Percentiles rank a stretch among this genome's conserved stretches.
Evolutionary conservation across 1,284 basidiomycete species (phyloP).

Genomic region (Cutaneotrichosporon sp.): DNA sequence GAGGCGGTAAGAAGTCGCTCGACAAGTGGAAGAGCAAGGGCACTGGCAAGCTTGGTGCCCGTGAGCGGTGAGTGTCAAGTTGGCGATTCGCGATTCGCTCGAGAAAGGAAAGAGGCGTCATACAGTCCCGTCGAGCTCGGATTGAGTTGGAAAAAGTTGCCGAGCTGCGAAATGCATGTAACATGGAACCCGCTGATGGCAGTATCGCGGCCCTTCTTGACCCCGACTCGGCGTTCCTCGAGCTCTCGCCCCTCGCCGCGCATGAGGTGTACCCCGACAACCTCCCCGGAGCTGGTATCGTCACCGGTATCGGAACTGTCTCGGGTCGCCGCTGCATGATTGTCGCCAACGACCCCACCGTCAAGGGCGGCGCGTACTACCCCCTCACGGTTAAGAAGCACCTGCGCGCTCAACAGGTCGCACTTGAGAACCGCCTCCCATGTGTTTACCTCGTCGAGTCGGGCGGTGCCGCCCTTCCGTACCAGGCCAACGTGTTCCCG

Average conservation of each 20-base stretch:
- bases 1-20: conserved; percentile 63
- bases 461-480: conserved; percentile 86
- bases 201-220: conserved; percentile 72
- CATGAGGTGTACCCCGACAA: conserved; percentile 80
- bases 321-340: conserved; percentile 82
- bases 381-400: conserved; percentile 96
- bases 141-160: too few species aligned
- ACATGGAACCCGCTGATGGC: conserved; percentile 2
- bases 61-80: conserved; percentile 66
- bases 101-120: too few species aligned
- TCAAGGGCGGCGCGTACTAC: conserved; percentile 90
- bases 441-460: conserved; percentile 72
- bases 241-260: conserved; percentile 80
- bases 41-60: conserved; percentile 78
- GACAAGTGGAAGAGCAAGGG: conserved; percentile 66
- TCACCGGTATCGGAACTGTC: conserved; percentile 79
- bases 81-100: too few species aligned
- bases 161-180: too few species aligned
- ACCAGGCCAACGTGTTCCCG: conserved; percentile 77
- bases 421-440: conserved; percentile 81
- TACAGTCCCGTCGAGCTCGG: too few species aligned
- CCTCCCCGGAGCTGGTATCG: conserved; percentile 84
- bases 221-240: conserved; percentile 83
- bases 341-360: conserved; percentile 89
- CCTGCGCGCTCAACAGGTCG: conserved; percentile 87